phyloP scores from a whole-genome alignment of 2,329 filamentous ascomycete genomes.

The Verticillium alfalfae region DNA sequence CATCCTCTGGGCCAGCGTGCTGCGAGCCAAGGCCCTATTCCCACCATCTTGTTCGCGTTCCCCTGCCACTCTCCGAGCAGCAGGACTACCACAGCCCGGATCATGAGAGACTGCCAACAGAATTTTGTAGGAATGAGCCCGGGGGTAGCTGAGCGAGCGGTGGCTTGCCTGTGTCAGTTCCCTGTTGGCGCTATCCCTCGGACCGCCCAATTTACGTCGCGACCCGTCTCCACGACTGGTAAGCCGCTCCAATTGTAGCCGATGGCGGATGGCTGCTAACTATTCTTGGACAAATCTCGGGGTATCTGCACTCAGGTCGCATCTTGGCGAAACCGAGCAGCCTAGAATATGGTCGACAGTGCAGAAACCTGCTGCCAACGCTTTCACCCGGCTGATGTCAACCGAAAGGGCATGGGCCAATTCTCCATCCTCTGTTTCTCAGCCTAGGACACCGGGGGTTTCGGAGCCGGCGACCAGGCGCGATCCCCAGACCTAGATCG shows the following conservation, averaged over 20 bases:
- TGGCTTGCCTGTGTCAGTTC: not conserved
- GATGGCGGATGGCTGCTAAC: not conserved
- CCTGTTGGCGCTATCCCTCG: not conserved
- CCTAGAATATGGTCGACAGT: not conserved
- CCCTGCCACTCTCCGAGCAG: too few species aligned
- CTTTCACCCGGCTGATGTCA: not conserved
- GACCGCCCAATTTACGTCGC: not conserved
- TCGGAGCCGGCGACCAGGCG: not conserved
- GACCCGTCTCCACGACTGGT: not conserved
- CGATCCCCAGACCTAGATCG: too few species aligned
- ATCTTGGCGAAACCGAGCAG: not conserved
- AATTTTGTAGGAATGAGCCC: too few species aligned
- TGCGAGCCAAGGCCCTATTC: too few species aligned
- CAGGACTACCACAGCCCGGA: too few species aligned
- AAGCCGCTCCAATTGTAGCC: not conserved
- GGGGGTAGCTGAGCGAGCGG: not conserved
- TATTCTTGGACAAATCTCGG: not conserved
- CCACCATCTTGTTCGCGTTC: too few species aligned
- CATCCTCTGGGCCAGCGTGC: too few species aligned
- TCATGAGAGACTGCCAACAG: too few species aligned
- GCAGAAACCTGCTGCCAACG: not conserved
- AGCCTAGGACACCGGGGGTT: not conserved
- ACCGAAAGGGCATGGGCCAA: not conserved
- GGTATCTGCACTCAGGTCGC: not conserved
- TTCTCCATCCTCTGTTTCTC: not conserved